Percentiles rank a stretch among this genome's conserved stretches.
phyloP scores from a whole-genome alignment of 495 filamentous ascomycete species.

The Penicillium lividum region DNA sequence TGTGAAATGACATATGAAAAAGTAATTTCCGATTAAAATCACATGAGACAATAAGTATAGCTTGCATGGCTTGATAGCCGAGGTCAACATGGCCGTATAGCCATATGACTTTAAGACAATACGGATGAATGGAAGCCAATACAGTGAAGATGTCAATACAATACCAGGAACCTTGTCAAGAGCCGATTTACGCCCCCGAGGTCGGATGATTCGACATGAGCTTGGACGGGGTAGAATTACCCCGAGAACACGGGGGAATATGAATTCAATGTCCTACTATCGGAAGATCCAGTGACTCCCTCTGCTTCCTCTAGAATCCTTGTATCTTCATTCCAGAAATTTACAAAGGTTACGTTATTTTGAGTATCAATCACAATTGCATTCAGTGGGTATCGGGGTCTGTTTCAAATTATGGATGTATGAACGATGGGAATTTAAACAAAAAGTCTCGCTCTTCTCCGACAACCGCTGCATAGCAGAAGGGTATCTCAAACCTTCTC shows the following conservation, averaged over 20 bases:
- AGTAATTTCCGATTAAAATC: no score
- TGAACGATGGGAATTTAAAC: constrained; percentile 10
- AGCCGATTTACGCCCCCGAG: constrained; percentile 25
- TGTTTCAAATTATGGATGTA: constrained; percentile 13
- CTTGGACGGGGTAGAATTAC: not conserved
- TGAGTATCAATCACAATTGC: constrained; percentile 11
- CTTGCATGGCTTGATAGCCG: not conserved
- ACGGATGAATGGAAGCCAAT: not conserved
- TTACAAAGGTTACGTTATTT: not conserved
- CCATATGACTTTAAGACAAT: not conserved
- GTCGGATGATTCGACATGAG: constrained; percentile 17
- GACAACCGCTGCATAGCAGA: constrained; percentile 34
- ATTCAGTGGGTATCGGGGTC: constrained; percentile 30
- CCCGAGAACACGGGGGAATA: not conserved
- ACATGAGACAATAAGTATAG: not conserved
- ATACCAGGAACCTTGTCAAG: constrained; percentile 1
- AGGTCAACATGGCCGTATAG: not conserved
- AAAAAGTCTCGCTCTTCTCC: constrained; percentile 8
- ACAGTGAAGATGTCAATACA: constrained; percentile 3
- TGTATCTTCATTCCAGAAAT: no score
- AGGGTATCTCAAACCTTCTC: constrained; percentile 55
- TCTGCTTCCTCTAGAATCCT: no score
- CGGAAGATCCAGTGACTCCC: no score
- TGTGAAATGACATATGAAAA: no score
- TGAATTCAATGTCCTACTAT: no score